Evolutionary conservation across 352 stramenopile genomes (phyloP).

Genomic region (Phytophthora pisi): DNA sequence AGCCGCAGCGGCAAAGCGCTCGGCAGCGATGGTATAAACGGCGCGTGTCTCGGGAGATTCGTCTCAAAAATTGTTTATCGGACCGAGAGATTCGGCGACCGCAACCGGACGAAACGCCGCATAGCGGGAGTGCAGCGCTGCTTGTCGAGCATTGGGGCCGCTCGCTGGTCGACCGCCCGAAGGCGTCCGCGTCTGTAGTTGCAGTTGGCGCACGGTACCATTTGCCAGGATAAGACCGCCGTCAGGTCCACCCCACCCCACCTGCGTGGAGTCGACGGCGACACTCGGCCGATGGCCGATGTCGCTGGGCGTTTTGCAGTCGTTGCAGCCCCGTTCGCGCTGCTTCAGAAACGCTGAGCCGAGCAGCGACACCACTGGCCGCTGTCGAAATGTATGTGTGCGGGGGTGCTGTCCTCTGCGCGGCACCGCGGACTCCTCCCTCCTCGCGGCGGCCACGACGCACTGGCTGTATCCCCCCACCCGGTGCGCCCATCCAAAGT

Average conservation of each 20-base stretch:
- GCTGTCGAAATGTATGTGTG: constrained; percentile 2
- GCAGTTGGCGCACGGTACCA: neutral
- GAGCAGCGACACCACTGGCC: neutral
- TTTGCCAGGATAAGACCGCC: constrained; percentile 1
- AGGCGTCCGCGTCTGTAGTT: neutral
- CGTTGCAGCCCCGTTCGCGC: neutral
- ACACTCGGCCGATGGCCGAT: neutral
- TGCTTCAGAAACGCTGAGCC: constrained; percentile 3
- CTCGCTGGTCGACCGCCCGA: neutral
- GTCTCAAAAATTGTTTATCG: constrained; percentile 18
- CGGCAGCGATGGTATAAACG: constrained; percentile 6
- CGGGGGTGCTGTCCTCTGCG: neutral
- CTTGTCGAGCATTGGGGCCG: neutral
- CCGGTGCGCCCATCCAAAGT: constrained; percentile 18
- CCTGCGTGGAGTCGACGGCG: neutral
- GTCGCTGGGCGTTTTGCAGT: neutral
- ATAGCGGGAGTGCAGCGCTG: neutral
- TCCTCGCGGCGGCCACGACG: neutral
- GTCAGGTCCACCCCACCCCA: neutral
- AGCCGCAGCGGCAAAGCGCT: neutral
- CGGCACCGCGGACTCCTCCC: constrained; percentile 12
- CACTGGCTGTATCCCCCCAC: constrained; percentile 22
- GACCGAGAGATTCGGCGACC: constrained; percentile 22
- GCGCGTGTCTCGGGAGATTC: constrained; percentile 13
- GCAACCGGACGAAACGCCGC: constrained; percentile 24